phyloP scores from a whole-genome alignment of 306 rosid genomes.

The Geum urbanum region DNA sequence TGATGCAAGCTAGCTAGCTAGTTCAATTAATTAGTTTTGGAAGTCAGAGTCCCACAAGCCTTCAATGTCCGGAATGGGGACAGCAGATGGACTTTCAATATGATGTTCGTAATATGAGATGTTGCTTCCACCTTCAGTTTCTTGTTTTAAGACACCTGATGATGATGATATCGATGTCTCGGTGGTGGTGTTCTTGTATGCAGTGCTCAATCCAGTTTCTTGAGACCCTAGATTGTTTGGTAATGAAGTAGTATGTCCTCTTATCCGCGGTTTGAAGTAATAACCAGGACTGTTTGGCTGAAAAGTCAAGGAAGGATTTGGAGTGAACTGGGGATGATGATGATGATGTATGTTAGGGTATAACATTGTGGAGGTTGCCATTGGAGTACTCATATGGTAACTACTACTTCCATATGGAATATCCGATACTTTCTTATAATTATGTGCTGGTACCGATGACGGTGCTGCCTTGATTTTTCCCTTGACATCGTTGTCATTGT shows the following conservation, averaged over 20 bases:
- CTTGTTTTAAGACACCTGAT: slow-evolving; percentile 41
- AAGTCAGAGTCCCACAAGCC: slow-evolving; percentile 56
- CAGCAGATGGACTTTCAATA: slow-evolving; percentile 21
- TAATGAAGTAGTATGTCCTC: background rate
- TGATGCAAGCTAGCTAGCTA: background rate
- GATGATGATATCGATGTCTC: slow-evolving; percentile 68
- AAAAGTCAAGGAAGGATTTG: slow-evolving; percentile 27
- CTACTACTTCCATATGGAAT: background rate
- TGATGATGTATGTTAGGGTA: slow-evolving; percentile 11
- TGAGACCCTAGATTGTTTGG: slow-evolving; percentile 25
- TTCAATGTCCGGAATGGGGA: slow-evolving; percentile 49
- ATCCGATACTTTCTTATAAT: slow-evolving; percentile 21
- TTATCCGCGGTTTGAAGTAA: slow-evolving; percentile 27
- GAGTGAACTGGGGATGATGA: slow-evolving; percentile 10
- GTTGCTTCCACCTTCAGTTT: slow-evolving; percentile 19
- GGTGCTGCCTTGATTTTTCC: background rate
- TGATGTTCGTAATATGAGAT: slow-evolving; percentile 29
- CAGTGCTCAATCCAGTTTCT: slow-evolving; percentile 68
- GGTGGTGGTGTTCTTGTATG: slow-evolving; percentile 44
- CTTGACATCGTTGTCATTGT: background rate
- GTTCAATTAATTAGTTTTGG: background rate
- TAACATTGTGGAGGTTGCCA: slow-evolving; percentile 1
- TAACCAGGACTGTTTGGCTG: slow-evolving; percentile 28
- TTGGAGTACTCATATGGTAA: slow-evolving; percentile 23
- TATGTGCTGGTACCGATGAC: slow-evolving; percentile 22